phyloP scores from a whole-genome alignment of 208 protist species.

The Wallacemonas sp. region DNA sequence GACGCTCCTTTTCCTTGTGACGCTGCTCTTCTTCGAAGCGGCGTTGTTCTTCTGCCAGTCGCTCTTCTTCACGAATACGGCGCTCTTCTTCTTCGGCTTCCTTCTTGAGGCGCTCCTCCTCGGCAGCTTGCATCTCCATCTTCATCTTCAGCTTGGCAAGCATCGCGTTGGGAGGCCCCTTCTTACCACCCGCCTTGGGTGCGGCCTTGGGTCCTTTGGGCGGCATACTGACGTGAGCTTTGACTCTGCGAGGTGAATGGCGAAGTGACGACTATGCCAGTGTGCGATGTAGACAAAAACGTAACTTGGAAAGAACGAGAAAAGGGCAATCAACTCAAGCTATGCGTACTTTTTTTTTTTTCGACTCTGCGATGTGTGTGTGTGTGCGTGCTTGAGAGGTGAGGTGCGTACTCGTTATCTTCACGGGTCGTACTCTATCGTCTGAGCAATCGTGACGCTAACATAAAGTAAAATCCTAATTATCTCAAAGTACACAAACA shows the following conservation, averaged over 20 bases:
- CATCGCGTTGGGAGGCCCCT: constrained; percentile 75
- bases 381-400: background rate
- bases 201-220: constrained; percentile 76
- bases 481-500: background rate
- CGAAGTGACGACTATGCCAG: background rate
- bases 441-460: constrained; percentile 14
- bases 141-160: constrained; percentile 90
- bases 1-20: constrained; percentile 63
- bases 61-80: constrained; percentile 79
- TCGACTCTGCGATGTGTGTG: background rate
- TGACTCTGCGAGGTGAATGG: background rate
- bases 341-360: background rate
- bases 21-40: constrained; percentile 86
- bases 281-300: too few species aligned
- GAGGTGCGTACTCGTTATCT: too few species aligned
- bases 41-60: constrained; percentile 79
- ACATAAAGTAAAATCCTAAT: constrained; percentile 5
- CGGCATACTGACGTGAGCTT: constrained; percentile 62
- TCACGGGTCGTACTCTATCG: constrained; percentile 10
- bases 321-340: too few species aligned
- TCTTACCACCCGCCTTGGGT: constrained; percentile 74
- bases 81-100: constrained; percentile 85
- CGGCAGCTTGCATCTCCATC: constrained; percentile 87
- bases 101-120: constrained; percentile 71
- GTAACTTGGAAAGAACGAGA: too few species aligned